These are phyloP conservation scores for Albugo candida DNA, from an alignment of 352 stramenopile species.

Conservation along the genomic window DNA sequence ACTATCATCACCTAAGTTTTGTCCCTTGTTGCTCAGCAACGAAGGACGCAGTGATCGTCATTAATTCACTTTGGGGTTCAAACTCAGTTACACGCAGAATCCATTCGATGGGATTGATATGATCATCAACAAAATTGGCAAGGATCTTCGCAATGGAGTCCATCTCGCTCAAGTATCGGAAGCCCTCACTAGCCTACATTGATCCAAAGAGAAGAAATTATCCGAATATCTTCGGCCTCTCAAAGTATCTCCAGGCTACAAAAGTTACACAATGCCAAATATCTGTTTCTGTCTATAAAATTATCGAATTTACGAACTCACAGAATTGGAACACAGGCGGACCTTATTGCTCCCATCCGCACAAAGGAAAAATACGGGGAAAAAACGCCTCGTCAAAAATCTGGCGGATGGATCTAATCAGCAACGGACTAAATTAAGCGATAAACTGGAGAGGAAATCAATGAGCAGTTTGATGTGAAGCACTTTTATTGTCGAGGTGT, in stretches of 20 bases:
- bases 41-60: conserved; percentile 93
- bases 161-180: conserved; percentile 86
- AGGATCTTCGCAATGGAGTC: conserved; percentile 92
- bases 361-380: not conserved
- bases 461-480: conserved; percentile 82
- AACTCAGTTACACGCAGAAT: conserved; percentile 81
- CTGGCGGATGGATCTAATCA: conserved; percentile 15
- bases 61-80: conserved; percentile 76
- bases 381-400: conserved; percentile 11
- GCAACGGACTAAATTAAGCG: conserved; percentile 85
- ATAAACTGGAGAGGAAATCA: conserved; percentile 89
- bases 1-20: conserved; percentile 85
- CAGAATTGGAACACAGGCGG: too few species aligned
- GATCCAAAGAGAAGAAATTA: conserved; percentile 11
- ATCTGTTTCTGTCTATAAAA: conserved; percentile 69
- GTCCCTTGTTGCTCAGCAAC: conserved; percentile 78
- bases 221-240: conserved; percentile 79
- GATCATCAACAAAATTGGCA: conserved; percentile 77
- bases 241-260: conserved; percentile 87
- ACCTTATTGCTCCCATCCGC: not conserved
- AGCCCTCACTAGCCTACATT: conserved; percentile 8
- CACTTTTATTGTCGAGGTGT: conserved; percentile 53
- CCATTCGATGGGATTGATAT: conserved; percentile 91
- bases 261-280: conserved; percentile 92
- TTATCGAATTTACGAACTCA: conserved; percentile 18